phyloP scores from a whole-genome alignment of 257 asterid genomes.

The Fraxinus quadrangulata region DNA sequence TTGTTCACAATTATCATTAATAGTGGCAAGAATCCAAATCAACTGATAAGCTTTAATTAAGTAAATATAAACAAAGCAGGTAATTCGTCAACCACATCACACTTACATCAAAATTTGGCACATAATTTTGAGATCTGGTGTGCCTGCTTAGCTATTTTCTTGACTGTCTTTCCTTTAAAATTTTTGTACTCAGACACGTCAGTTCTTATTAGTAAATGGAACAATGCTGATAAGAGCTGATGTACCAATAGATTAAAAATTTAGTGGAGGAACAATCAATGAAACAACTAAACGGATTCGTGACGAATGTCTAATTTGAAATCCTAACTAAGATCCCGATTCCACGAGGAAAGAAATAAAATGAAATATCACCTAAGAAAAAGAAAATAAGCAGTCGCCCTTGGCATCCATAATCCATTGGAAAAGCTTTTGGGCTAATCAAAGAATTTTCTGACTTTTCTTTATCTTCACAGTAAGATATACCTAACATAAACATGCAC shows the following conservation, averaged over 20 bases:
- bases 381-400: background rate
- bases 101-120: too few relatives aligned
- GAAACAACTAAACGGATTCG: background rate
- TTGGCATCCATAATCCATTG: background rate
- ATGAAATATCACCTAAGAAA: background rate
- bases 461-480: conserved; percentile 30
- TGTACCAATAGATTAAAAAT: background rate
- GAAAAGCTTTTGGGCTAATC: conserved; percentile 36
- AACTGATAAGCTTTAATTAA: background rate
- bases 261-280: background rate
- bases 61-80: too few relatives aligned
- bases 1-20: background rate
- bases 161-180: too few relatives aligned
- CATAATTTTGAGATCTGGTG: too few relatives aligned
- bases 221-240: background rate
- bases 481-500: conserved; percentile 26
- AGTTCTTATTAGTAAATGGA: too few relatives aligned
- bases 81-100: background rate
- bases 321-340: too few relatives aligned
- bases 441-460: conserved; percentile 37
- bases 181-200: too few relatives aligned
- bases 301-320: too few relatives aligned
- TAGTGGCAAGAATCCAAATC: background rate
- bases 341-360: background rate
- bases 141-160: too few relatives aligned